phyloP scores from a whole-genome alignment of 2,329 filamentous ascomycete genomes.

The Talaromyces sp. region DNA sequence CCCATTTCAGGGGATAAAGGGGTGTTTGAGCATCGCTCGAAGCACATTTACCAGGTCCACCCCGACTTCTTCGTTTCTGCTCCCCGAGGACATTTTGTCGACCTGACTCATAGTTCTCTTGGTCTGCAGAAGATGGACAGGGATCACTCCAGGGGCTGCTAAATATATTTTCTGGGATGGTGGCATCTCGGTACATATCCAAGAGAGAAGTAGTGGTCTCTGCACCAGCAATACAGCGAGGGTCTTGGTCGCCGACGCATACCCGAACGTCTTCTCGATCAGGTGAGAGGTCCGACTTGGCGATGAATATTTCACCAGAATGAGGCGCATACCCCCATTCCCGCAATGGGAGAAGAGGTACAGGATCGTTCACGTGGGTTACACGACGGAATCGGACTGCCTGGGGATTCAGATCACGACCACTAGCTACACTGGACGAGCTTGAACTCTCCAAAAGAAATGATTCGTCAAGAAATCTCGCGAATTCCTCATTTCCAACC shows the following conservation, averaged over 20 bases:
- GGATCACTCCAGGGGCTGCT: background rate
- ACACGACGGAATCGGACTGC: slow-evolving; percentile 59
- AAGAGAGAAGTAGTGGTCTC: slow-evolving; percentile 10
- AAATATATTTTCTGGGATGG: slow-evolving; percentile 6
- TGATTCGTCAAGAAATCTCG: slow-evolving; percentile 55
- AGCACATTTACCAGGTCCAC: slow-evolving; percentile 18
- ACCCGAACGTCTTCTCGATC: slow-evolving; percentile 66
- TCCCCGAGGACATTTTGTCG: slow-evolving; percentile 28
- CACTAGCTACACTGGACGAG: background rate
- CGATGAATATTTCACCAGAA: slow-evolving; percentile 84
- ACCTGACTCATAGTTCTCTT: background rate
- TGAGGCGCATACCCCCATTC: slow-evolving; percentile 91
- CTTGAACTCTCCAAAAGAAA: slow-evolving; percentile 44
- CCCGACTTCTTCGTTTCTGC: slow-evolving; percentile 12
- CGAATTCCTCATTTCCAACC: slow-evolving; percentile 58
- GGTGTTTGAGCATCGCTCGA: slow-evolving; percentile 26
- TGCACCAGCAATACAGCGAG: slow-evolving; percentile 69
- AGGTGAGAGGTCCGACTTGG: slow-evolving; percentile 70
- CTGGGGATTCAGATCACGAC: background rate
- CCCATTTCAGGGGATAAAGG: slow-evolving; percentile 15
- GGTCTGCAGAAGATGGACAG: background rate
- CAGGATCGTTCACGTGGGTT: slow-evolving; percentile 84
- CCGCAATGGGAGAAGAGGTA: slow-evolving; percentile 79
- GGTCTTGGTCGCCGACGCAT: slow-evolving; percentile 74
- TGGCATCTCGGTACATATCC: slow-evolving; percentile 11